Evolutionary conservation across 768 basidiomycete genomes (phyloP), one percentile per base, ranked within the genome.

Genomic region (Albatrellus ellisii): DNA sequence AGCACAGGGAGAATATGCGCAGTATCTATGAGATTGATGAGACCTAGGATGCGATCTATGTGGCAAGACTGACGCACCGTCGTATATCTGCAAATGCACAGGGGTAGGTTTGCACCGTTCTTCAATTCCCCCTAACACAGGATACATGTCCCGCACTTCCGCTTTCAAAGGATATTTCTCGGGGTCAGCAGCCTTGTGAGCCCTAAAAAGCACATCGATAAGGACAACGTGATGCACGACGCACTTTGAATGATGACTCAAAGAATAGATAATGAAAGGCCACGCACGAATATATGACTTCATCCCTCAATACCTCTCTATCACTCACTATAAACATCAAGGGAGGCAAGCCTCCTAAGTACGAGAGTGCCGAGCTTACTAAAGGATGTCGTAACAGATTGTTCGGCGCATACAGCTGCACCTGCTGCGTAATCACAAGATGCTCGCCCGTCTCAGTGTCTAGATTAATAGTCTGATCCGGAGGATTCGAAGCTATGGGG

Each of bases 1-100:
- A 85, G 62, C 14, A 85, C 67, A 1, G 84, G 84, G 15, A 86
- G 59, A 34, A 81, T 68, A 56, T 86, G 84, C 0, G 80, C 78
- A 4, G 74, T 67, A 52, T 82, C 83, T 85, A 42, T 3, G 17
- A 31, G 14, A 4, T 28, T 42, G 45, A 44, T 49, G 35, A 51
- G 51, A 28, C 54, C 52, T 21, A 57, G 44, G 7, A 43, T 51
- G 38, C 32, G 14, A 33, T 33, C 15, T 15, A 21, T 28, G 44
- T 21, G 21, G 7, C 4, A 17, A 33, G 15, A 8, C 35, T n/a
- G 21, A 31, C 59, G 59, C 40, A 71, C 87, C 89, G 54, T 97
- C 91, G 54, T 90, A 95, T 1, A 95, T 77, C 58, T 97, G 91
- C 9, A 97, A 65, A 62, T 97, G 91, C 14, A 94, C 89, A 43